Conservation (phyloP, 768 basidiomycete genomes). For the Boletus barrowsii region DNA sequence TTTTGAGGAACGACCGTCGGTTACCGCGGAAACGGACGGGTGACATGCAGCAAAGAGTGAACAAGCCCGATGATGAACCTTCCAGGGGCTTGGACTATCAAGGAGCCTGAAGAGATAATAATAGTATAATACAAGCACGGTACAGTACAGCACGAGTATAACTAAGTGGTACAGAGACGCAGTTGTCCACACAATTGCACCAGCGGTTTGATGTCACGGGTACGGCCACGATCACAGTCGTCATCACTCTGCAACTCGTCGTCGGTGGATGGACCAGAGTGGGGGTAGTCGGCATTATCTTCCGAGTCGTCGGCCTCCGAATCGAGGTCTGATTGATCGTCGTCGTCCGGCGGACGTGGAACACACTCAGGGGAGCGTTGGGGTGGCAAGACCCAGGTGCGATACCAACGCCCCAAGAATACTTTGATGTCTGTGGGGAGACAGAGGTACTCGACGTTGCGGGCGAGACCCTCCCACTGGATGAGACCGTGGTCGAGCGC, state of each 20-base stretch:
- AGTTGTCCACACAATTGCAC: conserved; percentile 30
- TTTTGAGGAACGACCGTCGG: conserved; percentile 38
- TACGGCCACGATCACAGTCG: conserved; percentile 39
- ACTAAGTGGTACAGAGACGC: conserved; percentile 15
- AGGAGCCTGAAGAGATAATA: too few relatives aligned
- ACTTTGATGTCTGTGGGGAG: conserved; percentile 73
- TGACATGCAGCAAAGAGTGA: neutral
- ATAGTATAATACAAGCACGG: neutral
- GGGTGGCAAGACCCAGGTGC: conserved; percentile 50
- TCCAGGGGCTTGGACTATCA: too few relatives aligned
- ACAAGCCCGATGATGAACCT: too few relatives aligned
- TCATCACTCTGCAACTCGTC: conserved; percentile 40
- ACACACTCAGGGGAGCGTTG: conserved; percentile 23
- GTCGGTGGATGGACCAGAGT: conserved; percentile 39
- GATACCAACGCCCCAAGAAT: conserved; percentile 75
- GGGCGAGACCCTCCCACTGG: conserved; percentile 83
- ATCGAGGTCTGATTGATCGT: conserved; percentile 35
- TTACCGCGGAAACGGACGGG: conserved; percentile 13
- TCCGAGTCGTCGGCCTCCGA: conserved; percentile 27
- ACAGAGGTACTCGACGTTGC: conserved; percentile 87
- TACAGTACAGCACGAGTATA: neutral
- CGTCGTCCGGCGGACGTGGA: conserved; percentile 30
- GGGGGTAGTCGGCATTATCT: conserved; percentile 15
- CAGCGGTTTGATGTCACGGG: conserved; percentile 39
- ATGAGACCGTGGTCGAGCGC: conserved; percentile 62